Conservation (phyloP, 768 basidiomycete species). For the Clitopilus passeckerianus region DNA sequence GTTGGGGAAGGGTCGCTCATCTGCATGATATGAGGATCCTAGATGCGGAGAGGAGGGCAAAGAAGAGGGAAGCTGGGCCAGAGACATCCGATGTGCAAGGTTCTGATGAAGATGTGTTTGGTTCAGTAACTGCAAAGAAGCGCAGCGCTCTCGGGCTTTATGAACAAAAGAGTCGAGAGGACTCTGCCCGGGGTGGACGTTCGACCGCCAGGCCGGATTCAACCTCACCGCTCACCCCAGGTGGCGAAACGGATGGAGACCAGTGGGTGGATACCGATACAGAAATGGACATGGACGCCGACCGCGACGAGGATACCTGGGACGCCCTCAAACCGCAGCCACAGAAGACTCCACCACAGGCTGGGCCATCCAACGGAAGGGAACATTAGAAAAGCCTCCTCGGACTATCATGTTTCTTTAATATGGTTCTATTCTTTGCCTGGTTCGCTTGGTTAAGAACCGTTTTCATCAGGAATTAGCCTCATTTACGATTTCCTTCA, state of each 20-base stretch:
- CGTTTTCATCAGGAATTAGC: background rate
- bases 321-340: background rate
- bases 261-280: constrained; percentile 14
- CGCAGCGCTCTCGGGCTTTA: background rate
- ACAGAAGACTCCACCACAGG: background rate
- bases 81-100: background rate
- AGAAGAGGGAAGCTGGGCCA: background rate
- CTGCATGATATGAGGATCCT: constrained; percentile 50
- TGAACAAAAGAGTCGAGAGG: background rate
- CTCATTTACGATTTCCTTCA: background rate
- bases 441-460: background rate
- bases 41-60: background rate
- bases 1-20: constrained; percentile 65
- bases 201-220: background rate
- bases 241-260: constrained; percentile 3
- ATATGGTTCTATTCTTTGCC: background rate
- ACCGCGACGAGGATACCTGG: constrained; percentile 2
- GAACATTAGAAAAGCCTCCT: background rate
- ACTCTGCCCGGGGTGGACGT: background rate
- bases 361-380: background rate
- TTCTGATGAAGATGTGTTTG: background rate
- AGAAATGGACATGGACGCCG: constrained; percentile 6
- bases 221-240: background rate
- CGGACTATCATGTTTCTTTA: background rate
- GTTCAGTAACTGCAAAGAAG: background rate